phyloP scores from a whole-genome alignment of 2,329 filamentous ascomycete species.

The Ceratocystis cacaofunesta region DNA sequence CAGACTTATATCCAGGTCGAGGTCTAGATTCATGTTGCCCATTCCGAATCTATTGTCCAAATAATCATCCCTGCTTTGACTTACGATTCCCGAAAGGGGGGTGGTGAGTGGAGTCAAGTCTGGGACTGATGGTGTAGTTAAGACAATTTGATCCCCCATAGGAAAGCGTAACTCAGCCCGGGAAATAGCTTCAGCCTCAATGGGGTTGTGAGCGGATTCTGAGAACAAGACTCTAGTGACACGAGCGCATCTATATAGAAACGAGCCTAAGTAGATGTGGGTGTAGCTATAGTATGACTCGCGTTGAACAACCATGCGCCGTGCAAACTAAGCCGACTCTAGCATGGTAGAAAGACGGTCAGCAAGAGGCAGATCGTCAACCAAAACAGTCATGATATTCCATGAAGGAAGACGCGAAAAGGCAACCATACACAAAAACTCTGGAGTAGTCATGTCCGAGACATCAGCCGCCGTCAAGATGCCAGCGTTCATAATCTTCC shows the following conservation, averaged over 20 bases:
- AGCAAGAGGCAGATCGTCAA: background rate
- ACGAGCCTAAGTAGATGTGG: conserved; percentile 7
- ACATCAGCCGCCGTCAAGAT: background rate
- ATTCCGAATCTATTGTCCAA: background rate
- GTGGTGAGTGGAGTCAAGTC: background rate
- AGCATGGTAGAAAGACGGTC: conserved; percentile 11
- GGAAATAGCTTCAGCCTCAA: conserved; percentile 1
- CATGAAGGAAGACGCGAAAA: conserved; percentile 11
- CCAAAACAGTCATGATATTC: background rate
- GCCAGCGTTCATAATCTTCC: background rate
- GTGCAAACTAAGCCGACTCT: conserved; percentile 8
- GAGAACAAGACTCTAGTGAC: background rate
- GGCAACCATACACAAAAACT: conserved; percentile 9
- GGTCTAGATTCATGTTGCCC: background rate
- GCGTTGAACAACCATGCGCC: conserved; percentile 7
- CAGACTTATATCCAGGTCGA: background rate
- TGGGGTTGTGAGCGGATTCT: background rate
- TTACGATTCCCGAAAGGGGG: background rate
- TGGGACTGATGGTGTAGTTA: background rate
- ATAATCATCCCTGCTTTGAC: background rate
- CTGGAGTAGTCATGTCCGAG: background rate
- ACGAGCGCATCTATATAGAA: background rate
- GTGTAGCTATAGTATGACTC: background rate
- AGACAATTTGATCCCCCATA: background rate
- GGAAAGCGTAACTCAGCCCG: background rate